Evolutionary conservation across 2,329 filamentous ascomycete species (phyloP), one percentile per base, ranked within the genome.

Genomic region (Alternaria panax): DNA sequence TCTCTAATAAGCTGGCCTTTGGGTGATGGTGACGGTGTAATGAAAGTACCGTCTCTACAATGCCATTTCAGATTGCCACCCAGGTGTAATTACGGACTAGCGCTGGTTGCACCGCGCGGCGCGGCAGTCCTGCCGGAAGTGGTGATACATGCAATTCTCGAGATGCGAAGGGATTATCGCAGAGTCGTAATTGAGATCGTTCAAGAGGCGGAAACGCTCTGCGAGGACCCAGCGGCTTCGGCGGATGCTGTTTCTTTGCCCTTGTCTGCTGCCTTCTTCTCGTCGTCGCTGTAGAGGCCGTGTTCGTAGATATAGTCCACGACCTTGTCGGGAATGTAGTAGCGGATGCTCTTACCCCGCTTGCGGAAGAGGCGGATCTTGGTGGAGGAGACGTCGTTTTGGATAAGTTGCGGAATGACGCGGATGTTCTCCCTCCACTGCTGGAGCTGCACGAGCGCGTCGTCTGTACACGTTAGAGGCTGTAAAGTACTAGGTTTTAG

Each of bases 381-480:
- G 59, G 87, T 89, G 63, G 90, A 93, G 71, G 90, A 92, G 60
- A 95, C 89, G 69, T 95, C 91, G 77, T 94, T 94, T 66, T 92
- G 88, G 48, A 96, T 93, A 51, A 96, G 86, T 78, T 96, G 92
- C 57, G 92, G 90, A 64, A 97, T 94, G 54, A 96, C 90, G 73
- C 92, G 89, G 62, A 97, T 90, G 68, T 96, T 95, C 69, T 93
- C 87, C 71, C 92, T 89, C 87, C 90, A 97, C 60, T 88, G 86
- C 74, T 92, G 89, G 46, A 97, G 82, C 43, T 87, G 90, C n/a
- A 90, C 88, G 45, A 97, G 84, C 2, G 93, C 93, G 73, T 96
- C 91, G 63, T 96, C 91, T 75, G 58, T 24, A 18, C 12, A 18
- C n/a, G 25, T 73, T 50, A 71, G 63, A 24, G 7, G 46, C 47